Conservation (phyloP, 1,139 yeast species). For the Scheffersomyces parashehatae region DNA sequence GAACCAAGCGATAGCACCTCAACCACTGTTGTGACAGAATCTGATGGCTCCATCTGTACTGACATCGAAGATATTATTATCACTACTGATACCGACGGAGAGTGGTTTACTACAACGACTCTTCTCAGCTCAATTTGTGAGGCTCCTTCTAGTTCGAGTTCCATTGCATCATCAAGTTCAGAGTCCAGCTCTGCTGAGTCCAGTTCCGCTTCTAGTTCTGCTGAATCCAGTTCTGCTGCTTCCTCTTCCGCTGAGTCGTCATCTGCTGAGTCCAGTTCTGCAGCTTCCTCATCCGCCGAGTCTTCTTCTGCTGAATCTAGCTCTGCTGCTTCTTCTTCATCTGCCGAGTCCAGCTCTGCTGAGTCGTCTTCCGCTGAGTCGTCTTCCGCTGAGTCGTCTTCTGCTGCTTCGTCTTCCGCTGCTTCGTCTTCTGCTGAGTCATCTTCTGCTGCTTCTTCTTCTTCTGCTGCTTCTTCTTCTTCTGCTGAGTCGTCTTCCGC, state of each 20-base stretch:
- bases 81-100: conserved; percentile 12
- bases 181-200: conserved; percentile 16
- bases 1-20: neutral
- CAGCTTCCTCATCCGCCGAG: neutral
- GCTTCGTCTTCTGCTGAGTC: too few species aligned
- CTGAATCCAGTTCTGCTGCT: conserved; percentile 11
- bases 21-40: neutral
- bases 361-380: too few species aligned
- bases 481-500: too few species aligned
- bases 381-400: too few species aligned
- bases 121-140: conserved; percentile 1
- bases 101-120: conserved; percentile 10
- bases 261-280: conserved; percentile 5
- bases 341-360: conserved; percentile 1
- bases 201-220: conserved; percentile 11
- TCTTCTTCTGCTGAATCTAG: neutral
- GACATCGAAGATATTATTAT: conserved; percentile 13
- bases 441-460: too few species aligned
- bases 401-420: too few species aligned
- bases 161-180: conserved; percentile 7
- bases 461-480: too few species aligned
- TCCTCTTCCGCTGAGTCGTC: conserved; percentile 3
- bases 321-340: conserved; percentile 2
- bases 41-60: conserved; percentile 5
- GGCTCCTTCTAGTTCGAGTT: conserved; percentile 2